Evolutionary conservation across 495 filamentous ascomycete species (phyloP).

Genomic region (Neurospora sublineolata): DNA sequence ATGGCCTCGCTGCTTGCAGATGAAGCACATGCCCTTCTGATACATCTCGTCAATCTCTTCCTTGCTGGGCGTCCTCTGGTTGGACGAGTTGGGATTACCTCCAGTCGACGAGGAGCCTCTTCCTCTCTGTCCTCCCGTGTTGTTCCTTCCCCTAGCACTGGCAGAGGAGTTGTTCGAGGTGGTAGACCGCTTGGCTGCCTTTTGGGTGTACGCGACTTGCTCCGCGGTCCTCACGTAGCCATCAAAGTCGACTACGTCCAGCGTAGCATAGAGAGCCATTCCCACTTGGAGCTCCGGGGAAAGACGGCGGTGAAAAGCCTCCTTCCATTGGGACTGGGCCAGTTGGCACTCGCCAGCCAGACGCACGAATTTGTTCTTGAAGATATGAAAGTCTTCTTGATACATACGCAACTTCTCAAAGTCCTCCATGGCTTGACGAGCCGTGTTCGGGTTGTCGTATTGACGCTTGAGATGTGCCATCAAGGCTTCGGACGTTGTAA

Average conservation of each 20-base stretch:
- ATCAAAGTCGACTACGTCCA: background rate
- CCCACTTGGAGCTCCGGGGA: background rate
- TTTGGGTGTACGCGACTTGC: background rate
- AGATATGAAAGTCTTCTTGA: background rate
- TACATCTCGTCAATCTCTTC: background rate
- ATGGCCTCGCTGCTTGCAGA: background rate
- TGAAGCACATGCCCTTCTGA: background rate
- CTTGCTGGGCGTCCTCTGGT: background rate
- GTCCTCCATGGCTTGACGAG: background rate
- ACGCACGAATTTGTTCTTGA: background rate
- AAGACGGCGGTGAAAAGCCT: background rate
- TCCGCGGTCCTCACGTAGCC: background rate
- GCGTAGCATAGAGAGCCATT: background rate
- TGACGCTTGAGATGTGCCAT: background rate
- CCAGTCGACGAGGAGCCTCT: background rate
- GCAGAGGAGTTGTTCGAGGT: too few relatives aligned
- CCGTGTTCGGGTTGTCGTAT: background rate
- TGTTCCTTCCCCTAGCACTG: too few relatives aligned
- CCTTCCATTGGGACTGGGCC: background rate
- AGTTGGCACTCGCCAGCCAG: background rate
- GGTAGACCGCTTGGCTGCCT: background rate
- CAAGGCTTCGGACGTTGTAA: background rate
- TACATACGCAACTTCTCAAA: background rate
- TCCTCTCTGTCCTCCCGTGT: background rate
- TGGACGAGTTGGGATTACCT: background rate